A percentile compares a stretch with the other conserved stretches of the same genome.
These are phyloP conservation scores for Globisporangium rhizosaccharum DNA, from an alignment of 352 stramenopile genomes.

Conservation along the genomic window DNA sequence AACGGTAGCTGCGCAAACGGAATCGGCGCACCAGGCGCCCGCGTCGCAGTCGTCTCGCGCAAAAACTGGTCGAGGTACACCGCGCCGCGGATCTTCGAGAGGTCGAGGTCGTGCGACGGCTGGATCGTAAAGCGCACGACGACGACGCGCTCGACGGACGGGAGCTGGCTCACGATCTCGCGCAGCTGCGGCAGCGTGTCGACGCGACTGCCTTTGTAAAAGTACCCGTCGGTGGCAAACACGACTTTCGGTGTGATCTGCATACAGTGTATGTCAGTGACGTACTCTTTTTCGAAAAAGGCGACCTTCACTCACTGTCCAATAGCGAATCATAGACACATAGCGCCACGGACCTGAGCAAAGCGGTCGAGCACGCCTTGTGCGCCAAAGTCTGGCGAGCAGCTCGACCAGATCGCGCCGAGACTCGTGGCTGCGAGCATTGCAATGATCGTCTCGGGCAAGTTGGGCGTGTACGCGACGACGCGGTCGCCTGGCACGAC, in stretches of 20 bases:
- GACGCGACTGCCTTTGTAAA: constrained; percentile 71
- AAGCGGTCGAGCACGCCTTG: constrained; percentile 79
- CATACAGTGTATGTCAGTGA: background rate
- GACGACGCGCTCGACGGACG: constrained; percentile 57
- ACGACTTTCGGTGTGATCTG: constrained; percentile 73
- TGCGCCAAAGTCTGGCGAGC: constrained; percentile 84
- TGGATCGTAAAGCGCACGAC: constrained; percentile 61
- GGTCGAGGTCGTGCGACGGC: constrained; percentile 44
- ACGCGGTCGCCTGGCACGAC: constrained; percentile 55
- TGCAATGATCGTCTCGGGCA: constrained; percentile 61
- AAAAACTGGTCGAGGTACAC: constrained; percentile 59
- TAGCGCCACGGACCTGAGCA: constrained; percentile 28
- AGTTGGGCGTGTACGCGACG: constrained; percentile 64
- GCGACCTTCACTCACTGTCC: background rate
- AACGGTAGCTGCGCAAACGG: constrained; percentile 73
- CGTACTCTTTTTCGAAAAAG: background rate
- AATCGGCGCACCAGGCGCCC: constrained; percentile 27
- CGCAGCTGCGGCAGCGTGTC: constrained; percentile 56
- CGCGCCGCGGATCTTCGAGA: constrained; percentile 47
- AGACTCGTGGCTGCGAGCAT: constrained; percentile 74
- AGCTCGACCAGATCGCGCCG: constrained; percentile 71
- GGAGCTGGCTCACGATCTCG: constrained; percentile 56
- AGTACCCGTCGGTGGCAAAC: constrained; percentile 71
- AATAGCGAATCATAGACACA: background rate
- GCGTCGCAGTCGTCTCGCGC: constrained; percentile 15